Conservation (phyloP, 1,139 yeast species). For the Suhomyces chickasaworum region DNA sequence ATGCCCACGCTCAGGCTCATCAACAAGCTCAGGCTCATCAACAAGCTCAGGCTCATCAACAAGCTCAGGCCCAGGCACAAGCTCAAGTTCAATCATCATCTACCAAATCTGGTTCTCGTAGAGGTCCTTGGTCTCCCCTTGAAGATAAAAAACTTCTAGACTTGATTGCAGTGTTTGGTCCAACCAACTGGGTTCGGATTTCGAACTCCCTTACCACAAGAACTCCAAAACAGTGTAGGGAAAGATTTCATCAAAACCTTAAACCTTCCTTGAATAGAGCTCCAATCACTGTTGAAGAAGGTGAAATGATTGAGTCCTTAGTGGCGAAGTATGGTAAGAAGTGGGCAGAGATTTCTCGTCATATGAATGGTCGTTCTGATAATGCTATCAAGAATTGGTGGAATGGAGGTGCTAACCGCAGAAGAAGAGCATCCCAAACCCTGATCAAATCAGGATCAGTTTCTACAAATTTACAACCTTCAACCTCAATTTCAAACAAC, state of each 20-base stretch:
- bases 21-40: not conserved
- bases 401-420: conserved; percentile 88
- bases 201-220: conserved; percentile 73
- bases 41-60: not conserved
- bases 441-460: not conserved
- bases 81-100: conserved; percentile 1
- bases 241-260: conserved; percentile 87
- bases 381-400: conserved; percentile 96
- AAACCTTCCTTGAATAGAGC: conserved; percentile 81
- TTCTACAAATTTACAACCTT: not conserved
- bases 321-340: conserved; percentile 82
- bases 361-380: conserved; percentile 82
- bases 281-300: conserved; percentile 86
- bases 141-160: conserved; percentile 77
- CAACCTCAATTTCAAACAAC: not conserved
- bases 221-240: conserved; percentile 91
- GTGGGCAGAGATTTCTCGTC: conserved; percentile 95
- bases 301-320: conserved; percentile 73
- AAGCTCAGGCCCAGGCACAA: not conserved
- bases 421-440: conserved; percentile 52
- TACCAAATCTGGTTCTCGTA: conserved; percentile 17
- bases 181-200: conserved; percentile 88
- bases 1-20: not conserved
- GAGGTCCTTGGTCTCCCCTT: conserved; percentile 91
- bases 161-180: conserved; percentile 73